Percentiles rank a stretch among this genome's conserved stretches.
Evolutionary conservation across 768 basidiomycete species (phyloP).

Genomic region (Paxillus rubicundulus): DNA sequence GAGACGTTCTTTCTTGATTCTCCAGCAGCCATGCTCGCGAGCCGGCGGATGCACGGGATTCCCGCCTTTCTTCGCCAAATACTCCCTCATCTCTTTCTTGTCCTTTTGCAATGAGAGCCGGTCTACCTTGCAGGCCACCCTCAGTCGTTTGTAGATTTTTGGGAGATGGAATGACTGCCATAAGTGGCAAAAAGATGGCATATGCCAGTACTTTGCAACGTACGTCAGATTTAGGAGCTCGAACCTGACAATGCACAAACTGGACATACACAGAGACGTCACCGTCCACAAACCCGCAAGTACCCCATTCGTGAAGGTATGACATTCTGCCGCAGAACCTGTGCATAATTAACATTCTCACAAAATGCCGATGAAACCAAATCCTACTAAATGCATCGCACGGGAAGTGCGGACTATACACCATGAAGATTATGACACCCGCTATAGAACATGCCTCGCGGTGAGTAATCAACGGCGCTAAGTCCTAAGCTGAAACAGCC

Average conservation of each 20-base stretch:
- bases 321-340: constrained; percentile 33
- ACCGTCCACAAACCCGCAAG: constrained; percentile 33
- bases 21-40: constrained; percentile 7
- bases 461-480: not conserved
- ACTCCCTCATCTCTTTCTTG: not conserved
- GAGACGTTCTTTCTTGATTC: constrained; percentile 8
- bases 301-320: constrained; percentile 26
- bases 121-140: constrained; percentile 11
- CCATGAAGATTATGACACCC: constrained; percentile 31
- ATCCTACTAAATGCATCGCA: constrained; percentile 35
- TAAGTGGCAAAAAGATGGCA: constrained; percentile 4
- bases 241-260: not conserved
- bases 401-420: constrained; percentile 32
- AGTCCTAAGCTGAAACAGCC: not conserved
- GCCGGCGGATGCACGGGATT: not conserved
- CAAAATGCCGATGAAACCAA: not conserved
- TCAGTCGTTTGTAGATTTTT: constrained; percentile 18
- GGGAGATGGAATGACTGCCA: not conserved
- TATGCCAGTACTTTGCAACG: constrained; percentile 4
- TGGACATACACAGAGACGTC: constrained; percentile 35
- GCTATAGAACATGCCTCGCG: not conserved
- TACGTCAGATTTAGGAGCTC: not conserved
- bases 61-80: not conserved
- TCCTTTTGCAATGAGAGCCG: not conserved
- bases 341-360: not conserved